phyloP scores from a whole-genome alignment of 2,329 filamentous ascomycete genomes.

The Neodidymelliopsis sp. region DNA sequence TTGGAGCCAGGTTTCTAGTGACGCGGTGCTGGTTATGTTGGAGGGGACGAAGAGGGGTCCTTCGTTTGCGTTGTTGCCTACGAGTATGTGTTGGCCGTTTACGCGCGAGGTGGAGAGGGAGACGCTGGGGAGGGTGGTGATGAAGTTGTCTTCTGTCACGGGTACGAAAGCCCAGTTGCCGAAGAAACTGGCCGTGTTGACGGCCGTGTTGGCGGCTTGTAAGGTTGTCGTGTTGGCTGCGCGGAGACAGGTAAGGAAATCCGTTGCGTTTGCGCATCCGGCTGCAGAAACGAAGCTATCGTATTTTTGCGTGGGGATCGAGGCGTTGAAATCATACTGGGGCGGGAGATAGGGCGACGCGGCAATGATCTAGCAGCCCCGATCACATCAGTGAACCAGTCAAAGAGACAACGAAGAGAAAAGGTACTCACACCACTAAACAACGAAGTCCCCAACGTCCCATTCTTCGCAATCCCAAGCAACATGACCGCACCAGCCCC shows the following conservation, averaged over 20 bases:
- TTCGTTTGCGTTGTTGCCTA: slow-evolving; percentile 60
- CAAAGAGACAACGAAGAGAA: too few relatives aligned
- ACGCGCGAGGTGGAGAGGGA: slow-evolving; percentile 46
- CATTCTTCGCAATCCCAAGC: slow-evolving; percentile 41
- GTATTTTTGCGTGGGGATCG: slow-evolving; percentile 55
- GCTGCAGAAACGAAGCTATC: slow-evolving; percentile 49
- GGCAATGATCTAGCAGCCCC: slow-evolving; percentile 32
- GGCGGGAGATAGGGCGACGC: slow-evolving; percentile 62
- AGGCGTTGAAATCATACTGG: slow-evolving; percentile 59
- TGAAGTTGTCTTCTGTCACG: slow-evolving; percentile 51
- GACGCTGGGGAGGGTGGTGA: slow-evolving; percentile 47
- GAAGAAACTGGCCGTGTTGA: slow-evolving; percentile 45
- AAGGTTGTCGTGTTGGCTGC: slow-evolving; percentile 43
- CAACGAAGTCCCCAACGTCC: slow-evolving; percentile 36
- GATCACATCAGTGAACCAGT: neutral
- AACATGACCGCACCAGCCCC: slow-evolving; percentile 52
- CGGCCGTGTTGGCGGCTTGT: slow-evolving; percentile 46
- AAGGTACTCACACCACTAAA: slow-evolving; percentile 43
- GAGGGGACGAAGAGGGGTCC: slow-evolving; percentile 55
- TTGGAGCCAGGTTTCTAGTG: slow-evolving; percentile 53
- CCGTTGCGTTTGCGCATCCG: slow-evolving; percentile 39
- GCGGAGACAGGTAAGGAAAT: slow-evolving; percentile 52
- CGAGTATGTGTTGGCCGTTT: slow-evolving; percentile 48
- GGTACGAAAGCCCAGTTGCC: slow-evolving; percentile 55
- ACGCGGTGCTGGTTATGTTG: slow-evolving; percentile 52